Conservation (phyloP, 169 alveolate species). For the Ichthyophthirius multifiliis region DNA sequence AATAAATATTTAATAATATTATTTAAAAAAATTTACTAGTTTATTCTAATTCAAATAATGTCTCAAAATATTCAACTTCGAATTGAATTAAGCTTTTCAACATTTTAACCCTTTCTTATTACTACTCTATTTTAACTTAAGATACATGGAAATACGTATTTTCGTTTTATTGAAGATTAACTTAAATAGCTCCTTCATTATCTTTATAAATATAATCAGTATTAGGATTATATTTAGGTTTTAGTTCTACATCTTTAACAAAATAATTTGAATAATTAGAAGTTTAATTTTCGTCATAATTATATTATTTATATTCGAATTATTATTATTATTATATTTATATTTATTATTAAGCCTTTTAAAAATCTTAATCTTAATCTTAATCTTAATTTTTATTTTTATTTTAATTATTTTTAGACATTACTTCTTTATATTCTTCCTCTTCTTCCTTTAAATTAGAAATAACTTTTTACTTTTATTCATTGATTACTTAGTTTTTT, state of each 20-base stretch:
- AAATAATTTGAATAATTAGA: too few relatives aligned
- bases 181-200: not conserved
- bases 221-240: not conserved
- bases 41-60: not conserved
- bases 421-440: too few relatives aligned
- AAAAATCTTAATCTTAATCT: too few relatives aligned
- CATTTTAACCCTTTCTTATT: not conserved
- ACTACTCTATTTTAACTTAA: not conserved
- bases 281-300: too few relatives aligned
- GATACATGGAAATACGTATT: not conserved
- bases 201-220: not conserved
- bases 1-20: not conserved
- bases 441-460: too few relatives aligned
- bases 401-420: too few relatives aligned
- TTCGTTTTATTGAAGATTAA: not conserved
- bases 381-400: too few relatives aligned
- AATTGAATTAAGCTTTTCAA: not conserved
- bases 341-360: too few relatives aligned
- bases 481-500: too few relatives aligned
- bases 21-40: not conserved
- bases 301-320: too few relatives aligned
- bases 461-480: too few relatives aligned
- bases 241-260: not conserved
- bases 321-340: too few relatives aligned
- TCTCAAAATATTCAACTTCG: conserved; percentile 1